These are phyloP conservation scores for Calonectria multiphialidica DNA, from an alignment of 2,329 filamentous ascomycete genomes.

Conservation along the genomic window DNA sequence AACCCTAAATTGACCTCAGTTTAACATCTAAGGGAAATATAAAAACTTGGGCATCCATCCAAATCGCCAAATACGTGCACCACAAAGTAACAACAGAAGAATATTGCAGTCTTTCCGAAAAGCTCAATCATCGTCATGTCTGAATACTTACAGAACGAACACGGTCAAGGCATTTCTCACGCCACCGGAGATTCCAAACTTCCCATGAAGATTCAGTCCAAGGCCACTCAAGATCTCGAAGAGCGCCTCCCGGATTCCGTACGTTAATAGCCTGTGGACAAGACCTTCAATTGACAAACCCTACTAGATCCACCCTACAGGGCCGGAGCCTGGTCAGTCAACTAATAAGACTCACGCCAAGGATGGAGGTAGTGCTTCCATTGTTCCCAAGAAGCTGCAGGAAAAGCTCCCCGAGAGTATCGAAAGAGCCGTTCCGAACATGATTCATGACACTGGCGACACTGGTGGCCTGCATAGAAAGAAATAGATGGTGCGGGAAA, in stretches of 20 bases:
- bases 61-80: background rate
- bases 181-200: constrained; percentile 36
- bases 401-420: constrained; percentile 39
- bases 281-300: background rate
- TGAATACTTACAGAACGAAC: constrained; percentile 19
- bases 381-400: constrained; percentile 39
- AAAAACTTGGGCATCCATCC: background rate
- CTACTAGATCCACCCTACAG: constrained; percentile 38
- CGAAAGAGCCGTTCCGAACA: constrained; percentile 35
- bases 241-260: constrained; percentile 38
- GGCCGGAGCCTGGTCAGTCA: constrained; percentile 25
- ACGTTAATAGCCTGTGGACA: background rate
- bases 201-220: constrained; percentile 26
- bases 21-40: too few relatives aligned
- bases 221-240: constrained; percentile 25
- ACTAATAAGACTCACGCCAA: constrained; percentile 36
- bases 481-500: background rate
- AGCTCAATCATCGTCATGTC: background rate
- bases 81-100: too few relatives aligned
- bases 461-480: constrained; percentile 14
- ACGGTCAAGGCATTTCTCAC: constrained; percentile 35
- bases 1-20: too few relatives aligned
- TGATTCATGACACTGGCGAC: constrained; percentile 38
- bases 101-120: background rate
- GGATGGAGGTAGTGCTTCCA: constrained; percentile 29